These are phyloP conservation scores for Vitis rotundifolia DNA, from an alignment of 164 flowering plant genomes.

Conservation along the genomic window DNA sequence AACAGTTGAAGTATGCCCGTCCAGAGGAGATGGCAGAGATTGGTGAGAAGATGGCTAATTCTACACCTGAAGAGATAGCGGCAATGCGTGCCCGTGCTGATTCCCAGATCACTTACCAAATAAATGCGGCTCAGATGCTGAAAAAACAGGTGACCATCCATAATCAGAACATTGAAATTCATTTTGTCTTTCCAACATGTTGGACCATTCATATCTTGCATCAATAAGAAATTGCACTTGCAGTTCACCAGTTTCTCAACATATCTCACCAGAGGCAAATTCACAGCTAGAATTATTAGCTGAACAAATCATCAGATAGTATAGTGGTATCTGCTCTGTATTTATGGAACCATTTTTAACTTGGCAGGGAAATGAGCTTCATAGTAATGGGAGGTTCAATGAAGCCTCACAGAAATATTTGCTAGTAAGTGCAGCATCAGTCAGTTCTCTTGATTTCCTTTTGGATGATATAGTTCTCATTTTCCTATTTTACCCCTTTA, in stretches of 20 bases:
- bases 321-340: not conserved
- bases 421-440: conserved; percentile 50
- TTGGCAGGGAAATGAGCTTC: conserved; percentile 88
- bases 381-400: conserved; percentile 64
- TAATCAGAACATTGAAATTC: not conserved
- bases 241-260: not conserved
- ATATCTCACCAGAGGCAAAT: not conserved
- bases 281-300: not conserved
- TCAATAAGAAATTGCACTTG: not conserved
- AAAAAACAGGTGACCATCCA: conserved; percentile 67
- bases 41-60: conserved; percentile 81
- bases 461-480: not conserved
- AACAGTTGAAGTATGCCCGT: conserved; percentile 82
- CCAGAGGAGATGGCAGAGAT: conserved; percentile 91
- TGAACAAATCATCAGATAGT: not conserved
- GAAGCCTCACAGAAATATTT: conserved; percentile 78
- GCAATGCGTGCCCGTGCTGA: conserved; percentile 73
- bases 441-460: not conserved
- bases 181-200: not conserved
- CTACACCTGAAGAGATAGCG: conserved; percentile 87
- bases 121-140: conserved; percentile 77
- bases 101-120: conserved; percentile 61
- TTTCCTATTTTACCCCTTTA: conserved; percentile 21
- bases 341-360: conserved; percentile 3
- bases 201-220: not conserved